Conservation (phyloP, 202 grass and related monocot genomes). For the Digitaria exilis region DNA sequence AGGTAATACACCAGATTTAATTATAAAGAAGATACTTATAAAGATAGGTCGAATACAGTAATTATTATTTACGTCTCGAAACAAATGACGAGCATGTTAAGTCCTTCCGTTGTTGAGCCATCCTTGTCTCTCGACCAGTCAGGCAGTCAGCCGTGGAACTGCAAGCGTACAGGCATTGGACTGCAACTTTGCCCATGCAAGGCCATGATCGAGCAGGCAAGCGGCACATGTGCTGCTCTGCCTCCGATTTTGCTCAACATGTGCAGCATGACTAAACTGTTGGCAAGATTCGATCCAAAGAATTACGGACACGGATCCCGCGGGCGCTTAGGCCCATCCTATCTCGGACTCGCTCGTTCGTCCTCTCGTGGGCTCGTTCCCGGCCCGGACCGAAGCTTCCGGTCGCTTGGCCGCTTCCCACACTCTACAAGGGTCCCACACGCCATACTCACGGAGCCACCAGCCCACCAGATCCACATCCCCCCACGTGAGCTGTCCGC, state of each 20-base stretch:
- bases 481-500: too few relatives aligned
- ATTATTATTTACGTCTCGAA: background rate
- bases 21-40: too few relatives aligned
- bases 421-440: background rate
- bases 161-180: background rate
- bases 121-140: background rate
- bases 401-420: background rate
- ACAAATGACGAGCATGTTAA: background rate
- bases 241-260: background rate
- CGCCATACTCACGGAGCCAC: background rate
- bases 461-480: too few relatives aligned
- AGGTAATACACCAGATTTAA: too few relatives aligned
- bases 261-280: background rate
- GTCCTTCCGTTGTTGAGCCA: background rate
- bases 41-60: background rate
- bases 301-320: constrained; percentile 16
- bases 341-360: background rate
- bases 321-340: background rate
- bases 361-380: background rate
- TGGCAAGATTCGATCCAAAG: constrained; percentile 15
- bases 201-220: background rate
- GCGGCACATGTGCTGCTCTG: background rate
- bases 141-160: too few relatives aligned
- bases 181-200: background rate
- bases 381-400: background rate